Base-by-base conservation (phyloP, 2,329 filamentous ascomycete genomes). In the Phaeosphaeriaceae sp. region DNA sequence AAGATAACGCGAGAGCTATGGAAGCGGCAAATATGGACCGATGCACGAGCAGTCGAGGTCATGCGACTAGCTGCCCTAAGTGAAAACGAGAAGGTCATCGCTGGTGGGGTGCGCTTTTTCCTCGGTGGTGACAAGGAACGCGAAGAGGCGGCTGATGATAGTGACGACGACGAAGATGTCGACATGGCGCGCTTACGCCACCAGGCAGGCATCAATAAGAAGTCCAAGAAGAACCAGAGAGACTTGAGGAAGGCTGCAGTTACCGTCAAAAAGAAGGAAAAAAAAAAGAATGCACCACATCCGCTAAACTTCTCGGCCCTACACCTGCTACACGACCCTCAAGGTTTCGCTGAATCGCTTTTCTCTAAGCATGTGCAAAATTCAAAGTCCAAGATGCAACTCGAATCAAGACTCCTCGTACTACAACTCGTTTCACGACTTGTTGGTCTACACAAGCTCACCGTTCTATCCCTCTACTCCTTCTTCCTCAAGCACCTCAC, bases 21-120 rank as follows among this genome's bases (percentile, higher is more conserved):
- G 94, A 96, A 92, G 76, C 84, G 93, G 38, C 92, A 97, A 64
- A 87, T 97, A 56, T 99, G 94, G 94, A 91, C 89, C 8, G 94
- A 99, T 66, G 85, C 92, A 2, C 94, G 92, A 72, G 87, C 93
- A 0, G 94, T 97, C n/a, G 92, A 96, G 66, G 90, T 97, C 58
- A 97, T 99, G 92, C 96, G 96, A 76, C 89, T 96, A 75, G 92
- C 93, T 0, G 87, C 88, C 46, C 77, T 99, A 48, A 86, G 90
- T 3, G 88, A 96, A 42, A 96, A 97, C 62, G 90, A 95, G 64
- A 99, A 99, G 76, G 92, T 97, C 3, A 85, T 94, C 20, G 80
- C 89, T 5, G 90, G 92, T 13, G 92, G 90, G 36, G 90, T 95
- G 12, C 85, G 91, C 18, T 99, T 97, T 79, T 99, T 99, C 78